These are phyloP conservation scores for Taxawa tesnikishii DNA, from an alignment of 2,329 filamentous ascomycete genomes.

Conservation along the genomic window DNA sequence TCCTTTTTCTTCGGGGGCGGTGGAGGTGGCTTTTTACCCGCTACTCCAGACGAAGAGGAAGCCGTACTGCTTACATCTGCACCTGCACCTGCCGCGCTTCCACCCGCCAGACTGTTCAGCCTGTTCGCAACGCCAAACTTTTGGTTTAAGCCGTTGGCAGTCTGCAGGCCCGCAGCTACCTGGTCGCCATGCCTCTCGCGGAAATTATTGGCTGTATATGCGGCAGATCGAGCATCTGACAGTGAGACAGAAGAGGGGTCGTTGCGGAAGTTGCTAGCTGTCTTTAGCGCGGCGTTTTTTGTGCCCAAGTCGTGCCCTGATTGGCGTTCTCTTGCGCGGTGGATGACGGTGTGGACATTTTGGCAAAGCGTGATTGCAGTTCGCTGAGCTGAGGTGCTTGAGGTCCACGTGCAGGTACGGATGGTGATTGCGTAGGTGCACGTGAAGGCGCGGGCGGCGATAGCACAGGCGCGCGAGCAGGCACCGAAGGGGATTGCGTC, in stretches of 20 bases:
- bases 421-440: neutral
- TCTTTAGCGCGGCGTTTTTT: constrained; percentile 50
- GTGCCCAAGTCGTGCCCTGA: constrained; percentile 49
- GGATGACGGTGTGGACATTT: constrained; percentile 21
- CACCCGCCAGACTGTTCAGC: no score
- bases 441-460: neutral
- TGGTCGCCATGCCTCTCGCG: constrained; percentile 53
- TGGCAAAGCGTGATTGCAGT: constrained; percentile 53
- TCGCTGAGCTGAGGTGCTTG: constrained; percentile 44
- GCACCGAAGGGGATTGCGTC: no score
- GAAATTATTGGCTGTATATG: constrained; percentile 54
- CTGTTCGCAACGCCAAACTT: no score
- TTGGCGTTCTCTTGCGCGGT: constrained; percentile 14
- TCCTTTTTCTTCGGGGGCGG: neutral
- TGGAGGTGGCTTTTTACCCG: neutral
- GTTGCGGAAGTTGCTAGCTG: constrained; percentile 46
- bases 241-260: constrained; percentile 50
- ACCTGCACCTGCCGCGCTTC: no score
- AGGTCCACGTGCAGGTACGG: constrained; percentile 6
- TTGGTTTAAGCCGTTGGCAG: neutral
- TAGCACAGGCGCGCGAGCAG: no score
- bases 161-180: neutral
- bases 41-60: neutral
- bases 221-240: constrained; percentile 45
- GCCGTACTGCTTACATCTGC: neutral